These are phyloP conservation scores for Pelargonium australe DNA, from an alignment of 441 rosid species.

Conservation along the genomic window DNA sequence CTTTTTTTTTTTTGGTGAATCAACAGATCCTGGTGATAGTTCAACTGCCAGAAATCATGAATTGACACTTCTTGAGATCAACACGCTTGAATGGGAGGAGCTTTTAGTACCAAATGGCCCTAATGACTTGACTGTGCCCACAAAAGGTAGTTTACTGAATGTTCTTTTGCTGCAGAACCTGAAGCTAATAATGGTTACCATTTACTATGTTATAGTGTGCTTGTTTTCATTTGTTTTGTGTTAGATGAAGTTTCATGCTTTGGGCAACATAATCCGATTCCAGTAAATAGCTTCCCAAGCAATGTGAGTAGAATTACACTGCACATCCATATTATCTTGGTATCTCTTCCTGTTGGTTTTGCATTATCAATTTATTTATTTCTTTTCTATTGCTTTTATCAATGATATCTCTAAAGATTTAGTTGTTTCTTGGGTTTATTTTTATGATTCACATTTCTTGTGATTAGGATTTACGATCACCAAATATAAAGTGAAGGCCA, in stretches of 20 bases:
- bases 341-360: background rate
- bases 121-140: slow-evolving; percentile 27
- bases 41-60: slow-evolving; percentile 49
- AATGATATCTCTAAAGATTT: background rate
- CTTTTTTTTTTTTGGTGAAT: slow-evolving; percentile 29
- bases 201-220: background rate
- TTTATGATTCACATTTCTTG: background rate
- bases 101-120: slow-evolving; percentile 56
- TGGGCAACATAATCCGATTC: slow-evolving; percentile 40
- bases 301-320: slow-evolving; percentile 41
- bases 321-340: background rate
- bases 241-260: slow-evolving; percentile 46
- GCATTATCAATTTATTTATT: background rate
- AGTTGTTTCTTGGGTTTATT: background rate
- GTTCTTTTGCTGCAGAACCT: slow-evolving; percentile 7
- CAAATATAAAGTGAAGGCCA: no score
- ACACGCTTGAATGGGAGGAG: slow-evolving; percentile 98
- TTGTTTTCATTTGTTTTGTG: slow-evolving; percentile 18
- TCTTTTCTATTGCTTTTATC: background rate
- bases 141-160: slow-evolving; percentile 40
- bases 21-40: slow-evolving; percentile 43
- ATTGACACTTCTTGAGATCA: slow-evolving; percentile 78
- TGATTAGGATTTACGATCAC: background rate
- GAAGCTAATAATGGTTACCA: slow-evolving; percentile 10
- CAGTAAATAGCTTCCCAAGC: slow-evolving; percentile 29